Evolutionary conservation across 345 rosid genomes (phyloP).

Genomic region (Arabidopsis thaliana): TAIR10.1 NC_003076.8:24996501-24997000

Average conservation of each 20-base stretch:
- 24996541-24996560: background rate
- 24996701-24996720: background rate
- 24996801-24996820: constrained; percentile 10
- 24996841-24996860: constrained; percentile 16
- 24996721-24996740: constrained; percentile 30
- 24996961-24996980: background rate
- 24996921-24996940: background rate
- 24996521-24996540: constrained; percentile 29
- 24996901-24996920: background rate
- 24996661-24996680: background rate
- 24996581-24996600: background rate
- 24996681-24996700: background rate
- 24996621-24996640: background rate
- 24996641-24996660: background rate
- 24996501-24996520: constrained; percentile 62
- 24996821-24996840: constrained; percentile 23
- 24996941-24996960: background rate
- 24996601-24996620: background rate
- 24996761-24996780: constrained; percentile 25
- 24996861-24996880: constrained; percentile 11
- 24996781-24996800: constrained; percentile 19
- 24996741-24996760: constrained; percentile 34
- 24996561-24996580: background rate
- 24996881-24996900: background rate
- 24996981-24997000: background rate